These are phyloP conservation scores for Tanacetum coccineum DNA, from an alignment of 129 eudicot species.

Conservation along the genomic window DNA sequence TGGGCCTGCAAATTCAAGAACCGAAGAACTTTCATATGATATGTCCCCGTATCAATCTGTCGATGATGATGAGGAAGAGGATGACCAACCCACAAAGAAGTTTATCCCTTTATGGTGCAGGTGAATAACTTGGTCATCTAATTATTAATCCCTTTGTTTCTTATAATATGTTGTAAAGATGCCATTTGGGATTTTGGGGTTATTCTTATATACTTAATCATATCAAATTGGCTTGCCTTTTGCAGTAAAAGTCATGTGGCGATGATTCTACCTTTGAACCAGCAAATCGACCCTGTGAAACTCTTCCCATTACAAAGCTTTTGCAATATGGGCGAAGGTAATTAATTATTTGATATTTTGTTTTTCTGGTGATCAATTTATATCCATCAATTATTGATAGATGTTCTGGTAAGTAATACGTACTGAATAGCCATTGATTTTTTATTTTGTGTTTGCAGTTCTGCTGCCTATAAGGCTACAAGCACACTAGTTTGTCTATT, in stretches of 20 bases:
- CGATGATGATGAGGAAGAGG: too few relatives aligned
- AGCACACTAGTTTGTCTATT: conserved; percentile 22
- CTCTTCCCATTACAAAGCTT: conserved; percentile 67
- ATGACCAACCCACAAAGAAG: too few relatives aligned
- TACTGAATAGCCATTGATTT: conserved; percentile 13
- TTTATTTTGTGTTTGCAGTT: conserved; percentile 43
- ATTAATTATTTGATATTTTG: conserved; percentile 9
- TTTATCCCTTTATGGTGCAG: too few relatives aligned
- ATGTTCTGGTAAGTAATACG: not conserved
- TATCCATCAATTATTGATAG: too few relatives aligned
- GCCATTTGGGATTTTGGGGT: not conserved
- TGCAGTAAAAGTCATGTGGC: conserved; percentile 63
- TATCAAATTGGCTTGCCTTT: conserved; percentile 19
- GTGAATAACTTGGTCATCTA: too few relatives aligned
- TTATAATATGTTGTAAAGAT: not conserved
- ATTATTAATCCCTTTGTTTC: not conserved
- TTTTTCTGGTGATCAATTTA: not conserved
- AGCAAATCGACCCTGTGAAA: conserved; percentile 46
- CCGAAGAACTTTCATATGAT: too few relatives aligned
- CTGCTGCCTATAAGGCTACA: conserved; percentile 60
- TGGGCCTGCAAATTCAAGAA: too few relatives aligned
- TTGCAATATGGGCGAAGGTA: conserved; percentile 87
- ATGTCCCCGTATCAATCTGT: too few relatives aligned
- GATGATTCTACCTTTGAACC: conserved; percentile 50
- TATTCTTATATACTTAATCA: not conserved